Conservation (phyloP, 2,329 filamentous ascomycete species). For the Chrysoporthe puriensis region DNA sequence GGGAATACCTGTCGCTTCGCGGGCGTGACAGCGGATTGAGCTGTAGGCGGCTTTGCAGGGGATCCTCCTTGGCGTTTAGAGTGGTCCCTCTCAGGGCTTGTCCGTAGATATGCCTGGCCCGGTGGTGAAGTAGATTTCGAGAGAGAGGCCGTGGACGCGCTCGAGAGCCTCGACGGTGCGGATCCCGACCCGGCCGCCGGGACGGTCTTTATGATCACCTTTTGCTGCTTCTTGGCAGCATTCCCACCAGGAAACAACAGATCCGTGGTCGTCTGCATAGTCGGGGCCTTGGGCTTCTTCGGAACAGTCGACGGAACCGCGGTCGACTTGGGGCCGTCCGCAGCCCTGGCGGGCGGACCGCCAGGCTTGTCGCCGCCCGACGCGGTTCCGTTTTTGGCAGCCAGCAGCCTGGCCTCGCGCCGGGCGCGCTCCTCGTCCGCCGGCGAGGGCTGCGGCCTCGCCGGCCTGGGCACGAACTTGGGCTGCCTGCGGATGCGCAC, state of each 20-base stretch:
- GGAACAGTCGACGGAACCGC: background rate
- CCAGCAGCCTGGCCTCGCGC: constrained; percentile 22
- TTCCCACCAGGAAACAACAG: constrained; percentile 1
- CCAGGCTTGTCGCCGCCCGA: constrained; percentile 6
- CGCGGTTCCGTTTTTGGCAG: constrained; percentile 23
- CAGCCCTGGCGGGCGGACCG: background rate
- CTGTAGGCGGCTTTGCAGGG: constrained; percentile 21
- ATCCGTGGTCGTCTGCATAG: background rate
- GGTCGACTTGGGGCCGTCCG: background rate
- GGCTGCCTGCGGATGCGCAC: constrained; percentile 48
- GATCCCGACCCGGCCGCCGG: background rate
- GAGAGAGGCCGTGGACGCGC: background rate
- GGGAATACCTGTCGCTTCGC: background rate
- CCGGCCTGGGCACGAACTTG: constrained; percentile 36
- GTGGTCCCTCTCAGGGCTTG: constrained; percentile 3
- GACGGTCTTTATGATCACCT: constrained; percentile 16
- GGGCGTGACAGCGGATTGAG: background rate
- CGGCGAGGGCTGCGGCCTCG: constrained; percentile 1
- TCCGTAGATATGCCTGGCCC: background rate
- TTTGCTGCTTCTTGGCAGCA: constrained; percentile 5
- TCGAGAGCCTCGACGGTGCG: background rate
- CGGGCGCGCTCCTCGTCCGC: constrained; percentile 22
- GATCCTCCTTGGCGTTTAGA: constrained; percentile 33
- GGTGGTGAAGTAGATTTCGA: background rate
- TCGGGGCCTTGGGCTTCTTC: constrained; percentile 5